phyloP scores from a whole-genome alignment of 345 rosid genomes.

The Isatis tinctoria region DNA sequence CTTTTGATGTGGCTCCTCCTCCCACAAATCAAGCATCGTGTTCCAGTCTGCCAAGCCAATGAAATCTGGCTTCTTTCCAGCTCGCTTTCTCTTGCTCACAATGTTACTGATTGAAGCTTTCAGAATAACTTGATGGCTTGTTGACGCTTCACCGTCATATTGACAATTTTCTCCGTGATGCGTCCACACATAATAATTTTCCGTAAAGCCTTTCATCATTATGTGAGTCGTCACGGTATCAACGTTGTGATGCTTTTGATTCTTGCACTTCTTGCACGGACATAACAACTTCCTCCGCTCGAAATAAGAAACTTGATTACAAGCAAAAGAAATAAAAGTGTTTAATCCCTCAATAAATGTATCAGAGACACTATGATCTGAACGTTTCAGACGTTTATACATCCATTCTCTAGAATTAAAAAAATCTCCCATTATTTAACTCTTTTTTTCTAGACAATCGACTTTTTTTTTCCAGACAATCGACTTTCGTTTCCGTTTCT shows the following conservation, averaged over 20 bases:
- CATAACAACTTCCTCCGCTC: background rate
- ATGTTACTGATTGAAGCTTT: too few species aligned
- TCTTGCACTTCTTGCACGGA: background rate
- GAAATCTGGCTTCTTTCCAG: too few species aligned
- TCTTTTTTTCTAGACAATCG: too few species aligned
- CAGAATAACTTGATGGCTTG: too few species aligned
- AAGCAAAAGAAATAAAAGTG: background rate
- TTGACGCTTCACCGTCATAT: too few species aligned
- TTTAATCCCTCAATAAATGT: background rate
- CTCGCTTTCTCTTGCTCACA: too few species aligned
- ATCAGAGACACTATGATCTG: background rate
- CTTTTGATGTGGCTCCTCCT: too few species aligned
- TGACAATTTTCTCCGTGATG: background rate
- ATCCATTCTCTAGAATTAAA: background rate
- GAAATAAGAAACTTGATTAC: background rate
- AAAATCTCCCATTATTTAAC: background rate
- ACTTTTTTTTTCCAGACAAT: too few species aligned
- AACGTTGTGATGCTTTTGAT: background rate
- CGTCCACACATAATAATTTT: background rate
- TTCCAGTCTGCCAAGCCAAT: too few species aligned
- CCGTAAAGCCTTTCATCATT: background rate
- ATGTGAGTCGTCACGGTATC: background rate
- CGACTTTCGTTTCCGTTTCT: too few species aligned
- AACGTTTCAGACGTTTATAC: background rate
- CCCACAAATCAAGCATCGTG: too few species aligned